A percentile compares a stretch with the other conserved stretches of the same genome.
Evolutionary conservation across 1,284 basidiomycete species (phyloP).

Genomic region (Trametes versicolor): DNA sequence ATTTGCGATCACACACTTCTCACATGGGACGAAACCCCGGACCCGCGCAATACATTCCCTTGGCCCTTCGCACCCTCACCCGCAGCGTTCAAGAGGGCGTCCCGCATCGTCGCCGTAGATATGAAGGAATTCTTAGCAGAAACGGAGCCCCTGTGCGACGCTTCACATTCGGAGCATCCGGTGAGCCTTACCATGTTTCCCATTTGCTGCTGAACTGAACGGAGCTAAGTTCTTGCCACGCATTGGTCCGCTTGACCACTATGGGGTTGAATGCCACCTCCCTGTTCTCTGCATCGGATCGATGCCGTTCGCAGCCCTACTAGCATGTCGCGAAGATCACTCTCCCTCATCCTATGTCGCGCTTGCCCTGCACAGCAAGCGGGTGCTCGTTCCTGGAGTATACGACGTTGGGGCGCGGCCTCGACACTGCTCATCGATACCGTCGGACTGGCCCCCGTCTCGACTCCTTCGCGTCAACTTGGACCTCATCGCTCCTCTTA

Average conservation of each 20-base stretch:
- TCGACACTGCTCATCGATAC: background rate
- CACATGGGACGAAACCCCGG: background rate
- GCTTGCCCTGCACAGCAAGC: background rate
- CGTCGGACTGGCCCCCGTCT: background rate
- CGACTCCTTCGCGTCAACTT: background rate
- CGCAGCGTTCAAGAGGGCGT: background rate
- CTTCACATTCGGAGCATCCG: background rate
- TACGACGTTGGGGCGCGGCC: background rate
- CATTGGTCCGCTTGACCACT: background rate
- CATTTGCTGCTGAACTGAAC: background rate
- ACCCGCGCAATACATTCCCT: background rate
- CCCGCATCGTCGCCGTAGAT: background rate
- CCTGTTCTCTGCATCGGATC: background rate
- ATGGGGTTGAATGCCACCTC: background rate
- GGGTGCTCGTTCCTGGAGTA: background rate
- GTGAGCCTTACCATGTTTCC: background rate
- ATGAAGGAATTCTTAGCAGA: background rate
- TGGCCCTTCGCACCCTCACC: conserved; percentile 2
- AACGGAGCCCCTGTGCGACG: background rate
- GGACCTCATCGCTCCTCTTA: background rate
- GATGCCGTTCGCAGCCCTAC: background rate
- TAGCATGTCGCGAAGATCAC: background rate
- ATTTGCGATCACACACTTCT: conserved; percentile 6
- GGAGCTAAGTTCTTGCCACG: background rate
- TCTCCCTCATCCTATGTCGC: background rate